Conservation (phyloP, 495 filamentous ascomycete genomes). For the Cercophora samala region DNA sequence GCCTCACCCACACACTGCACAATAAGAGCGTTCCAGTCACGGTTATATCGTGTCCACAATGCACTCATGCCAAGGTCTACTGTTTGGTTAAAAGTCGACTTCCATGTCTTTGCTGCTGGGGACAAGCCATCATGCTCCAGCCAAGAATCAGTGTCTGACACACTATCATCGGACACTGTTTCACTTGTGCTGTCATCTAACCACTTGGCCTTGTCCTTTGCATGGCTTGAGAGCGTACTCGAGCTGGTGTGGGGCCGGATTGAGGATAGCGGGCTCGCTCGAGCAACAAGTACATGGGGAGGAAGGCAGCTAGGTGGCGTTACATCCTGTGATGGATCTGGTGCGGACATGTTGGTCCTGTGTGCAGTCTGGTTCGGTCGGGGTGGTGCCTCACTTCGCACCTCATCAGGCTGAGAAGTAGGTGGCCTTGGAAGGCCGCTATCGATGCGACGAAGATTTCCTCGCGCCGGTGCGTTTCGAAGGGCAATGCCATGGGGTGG, state of each 20-base stretch:
- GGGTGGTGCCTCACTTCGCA: neutral
- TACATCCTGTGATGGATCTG: neutral
- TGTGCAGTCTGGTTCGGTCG: neutral
- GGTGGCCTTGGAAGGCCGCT: neutral
- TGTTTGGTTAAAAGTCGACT: conserved; percentile 13
- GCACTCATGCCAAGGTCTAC: conserved; percentile 20
- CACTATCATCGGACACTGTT: conserved; percentile 22
- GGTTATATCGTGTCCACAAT: conserved; percentile 29
- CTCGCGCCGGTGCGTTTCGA: neutral
- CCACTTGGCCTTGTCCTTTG: conserved; percentile 8
- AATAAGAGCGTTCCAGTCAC: conserved; percentile 26
- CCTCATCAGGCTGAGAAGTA: neutral
- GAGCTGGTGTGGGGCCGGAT: conserved; percentile 25
- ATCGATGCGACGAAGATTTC: neutral
- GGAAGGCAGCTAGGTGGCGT: neutral
- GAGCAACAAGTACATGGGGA: neutral
- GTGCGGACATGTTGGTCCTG: neutral
- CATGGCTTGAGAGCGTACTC: conserved; percentile 20
- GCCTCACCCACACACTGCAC: conserved; percentile 17
- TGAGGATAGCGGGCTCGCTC: conserved; percentile 1
- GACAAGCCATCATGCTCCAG: conserved; percentile 14
- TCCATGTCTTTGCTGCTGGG: conserved; percentile 15
- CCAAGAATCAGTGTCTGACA: conserved; percentile 30
- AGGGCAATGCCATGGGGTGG: neutral
- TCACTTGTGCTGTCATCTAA: conserved; percentile 26